Evolutionary conservation across 768 basidiomycete genomes (phyloP).

Genomic region (Rhizopogon vinicolor): DNA sequence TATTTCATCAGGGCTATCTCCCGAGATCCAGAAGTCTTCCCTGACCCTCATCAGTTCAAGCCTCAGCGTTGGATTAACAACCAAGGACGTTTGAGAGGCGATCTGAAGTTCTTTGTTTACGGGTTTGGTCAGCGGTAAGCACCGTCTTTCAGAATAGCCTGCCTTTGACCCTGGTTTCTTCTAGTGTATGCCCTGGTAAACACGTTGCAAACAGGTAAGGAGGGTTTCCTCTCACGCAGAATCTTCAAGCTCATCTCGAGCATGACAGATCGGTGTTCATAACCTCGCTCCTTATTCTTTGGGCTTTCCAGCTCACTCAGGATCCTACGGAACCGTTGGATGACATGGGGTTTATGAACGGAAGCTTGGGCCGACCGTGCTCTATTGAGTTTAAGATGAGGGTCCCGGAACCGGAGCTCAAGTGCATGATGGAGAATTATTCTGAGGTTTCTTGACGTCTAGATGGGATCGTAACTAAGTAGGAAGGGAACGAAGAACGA

Average conservation of each 20-base stretch:
- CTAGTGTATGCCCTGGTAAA: slow-evolving; percentile 53
- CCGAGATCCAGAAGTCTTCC: neutral
- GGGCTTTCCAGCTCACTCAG: slow-evolving; percentile 48
- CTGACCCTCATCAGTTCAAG: slow-evolving; percentile 41
- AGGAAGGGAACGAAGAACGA: too few relatives aligned
- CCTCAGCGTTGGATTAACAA: slow-evolving; percentile 50
- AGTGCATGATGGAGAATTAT: neutral
- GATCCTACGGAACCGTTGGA: slow-evolving; percentile 51
- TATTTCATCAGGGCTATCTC: neutral
- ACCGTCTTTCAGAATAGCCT: neutral
- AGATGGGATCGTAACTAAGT: too few relatives aligned
- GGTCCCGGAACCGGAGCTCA: slow-evolving; percentile 1
- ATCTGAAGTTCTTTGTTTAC: slow-evolving; percentile 22
- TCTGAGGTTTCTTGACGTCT: neutral
- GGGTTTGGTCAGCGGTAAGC: too few relatives aligned
- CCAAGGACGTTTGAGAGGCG: slow-evolving; percentile 38
- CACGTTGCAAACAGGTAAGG: slow-evolving; percentile 41
- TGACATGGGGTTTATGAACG: slow-evolving; percentile 50
- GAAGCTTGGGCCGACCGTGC: slow-evolving; percentile 41
- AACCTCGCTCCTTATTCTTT: slow-evolving; percentile 53
- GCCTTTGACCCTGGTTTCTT: neutral
- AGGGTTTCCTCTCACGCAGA: slow-evolving; percentile 18
- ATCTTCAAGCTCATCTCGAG: neutral
- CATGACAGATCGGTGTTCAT: slow-evolving; percentile 47
- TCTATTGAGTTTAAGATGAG: slow-evolving; percentile 47